phyloP scores from a whole-genome alignment of 1,284 basidiomycete species.

The Ustilago vetiveriae region DNA sequence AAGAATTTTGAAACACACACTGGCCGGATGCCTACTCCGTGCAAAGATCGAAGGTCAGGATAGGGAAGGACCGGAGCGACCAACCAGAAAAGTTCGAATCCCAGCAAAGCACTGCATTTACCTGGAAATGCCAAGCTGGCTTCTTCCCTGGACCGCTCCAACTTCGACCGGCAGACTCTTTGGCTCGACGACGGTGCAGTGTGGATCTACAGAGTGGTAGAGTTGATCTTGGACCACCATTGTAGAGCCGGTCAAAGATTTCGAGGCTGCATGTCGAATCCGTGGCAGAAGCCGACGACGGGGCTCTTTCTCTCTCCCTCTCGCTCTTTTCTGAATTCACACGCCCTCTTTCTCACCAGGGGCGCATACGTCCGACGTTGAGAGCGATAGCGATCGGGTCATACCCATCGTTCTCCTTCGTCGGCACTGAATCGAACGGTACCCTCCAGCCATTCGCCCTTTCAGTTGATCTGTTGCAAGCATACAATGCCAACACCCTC shows the following conservation, averaged over 20 bases:
- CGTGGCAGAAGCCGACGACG: background rate
- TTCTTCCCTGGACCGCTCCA: background rate
- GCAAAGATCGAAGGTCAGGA: constrained; percentile 27
- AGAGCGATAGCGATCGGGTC: constrained; percentile 4
- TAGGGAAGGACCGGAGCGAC: constrained; percentile 47
- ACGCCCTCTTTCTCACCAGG: background rate
- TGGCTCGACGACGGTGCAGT: no score
- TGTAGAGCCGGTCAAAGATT: constrained; percentile 9
- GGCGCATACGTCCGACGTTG: background rate
- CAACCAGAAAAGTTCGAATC: constrained; percentile 29
- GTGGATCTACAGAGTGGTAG: background rate
- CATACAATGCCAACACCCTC: no score
- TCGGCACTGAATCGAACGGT: no score
- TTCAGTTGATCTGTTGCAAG: no score
- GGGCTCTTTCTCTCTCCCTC: background rate
- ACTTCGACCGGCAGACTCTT: background rate
- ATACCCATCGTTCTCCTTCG: background rate
- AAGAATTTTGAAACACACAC: constrained; percentile 18
- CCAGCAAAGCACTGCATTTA: background rate
- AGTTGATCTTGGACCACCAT: constrained; percentile 6
- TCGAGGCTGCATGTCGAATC: no score
- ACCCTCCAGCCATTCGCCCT: no score
- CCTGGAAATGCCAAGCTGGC: constrained; percentile 16
- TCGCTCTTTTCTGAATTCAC: no score
- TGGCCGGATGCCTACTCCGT: constrained; percentile 11